Conservation (phyloP, 1,284 basidiomycete genomes). For the Phylloboletellus chloephorus region DNA sequence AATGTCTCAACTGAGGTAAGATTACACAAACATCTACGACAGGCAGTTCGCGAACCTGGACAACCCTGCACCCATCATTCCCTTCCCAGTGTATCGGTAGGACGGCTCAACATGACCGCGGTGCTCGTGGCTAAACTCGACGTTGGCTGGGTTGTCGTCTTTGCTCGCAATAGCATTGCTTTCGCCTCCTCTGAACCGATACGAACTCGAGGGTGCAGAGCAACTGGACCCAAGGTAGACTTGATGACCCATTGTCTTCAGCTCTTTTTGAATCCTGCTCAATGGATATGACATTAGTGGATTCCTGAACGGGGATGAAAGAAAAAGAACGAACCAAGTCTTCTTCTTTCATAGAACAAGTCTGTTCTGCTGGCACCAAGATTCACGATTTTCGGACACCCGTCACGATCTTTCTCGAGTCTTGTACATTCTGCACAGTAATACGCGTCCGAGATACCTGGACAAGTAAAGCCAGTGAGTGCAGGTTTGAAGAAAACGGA, state of each 20-base stretch:
- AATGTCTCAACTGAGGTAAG: neutral
- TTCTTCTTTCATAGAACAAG: slow-evolving; percentile 82
- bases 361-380: slow-evolving; percentile 86
- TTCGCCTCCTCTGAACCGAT: slow-evolving; percentile 1
- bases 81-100: slow-evolving; percentile 51
- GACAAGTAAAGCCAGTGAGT: neutral
- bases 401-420: slow-evolving; percentile 95
- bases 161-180: slow-evolving; percentile 10
- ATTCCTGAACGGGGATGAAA: neutral
- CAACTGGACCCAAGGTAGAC: neutral
- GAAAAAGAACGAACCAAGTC: slow-evolving; percentile 38
- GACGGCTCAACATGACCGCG: slow-evolving; percentile 4
- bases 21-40: slow-evolving; percentile 11
- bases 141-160: neutral
- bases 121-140: too few species aligned
- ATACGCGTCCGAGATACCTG: slow-evolving; percentile 95
- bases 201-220: neutral
- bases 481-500: neutral
- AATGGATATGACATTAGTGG: slow-evolving; percentile 6
- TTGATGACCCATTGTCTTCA: slow-evolving; percentile 29
- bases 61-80: slow-evolving; percentile 54
- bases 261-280: slow-evolving; percentile 73
- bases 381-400: slow-evolving; percentile 98
- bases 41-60: slow-evolving; percentile 61
- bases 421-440: slow-evolving; percentile 96